Evolutionary conservation across 768 basidiomycete species (phyloP), one percentile per base, ranked within the genome.

Genomic region (Phylloporus sp.): DNA sequence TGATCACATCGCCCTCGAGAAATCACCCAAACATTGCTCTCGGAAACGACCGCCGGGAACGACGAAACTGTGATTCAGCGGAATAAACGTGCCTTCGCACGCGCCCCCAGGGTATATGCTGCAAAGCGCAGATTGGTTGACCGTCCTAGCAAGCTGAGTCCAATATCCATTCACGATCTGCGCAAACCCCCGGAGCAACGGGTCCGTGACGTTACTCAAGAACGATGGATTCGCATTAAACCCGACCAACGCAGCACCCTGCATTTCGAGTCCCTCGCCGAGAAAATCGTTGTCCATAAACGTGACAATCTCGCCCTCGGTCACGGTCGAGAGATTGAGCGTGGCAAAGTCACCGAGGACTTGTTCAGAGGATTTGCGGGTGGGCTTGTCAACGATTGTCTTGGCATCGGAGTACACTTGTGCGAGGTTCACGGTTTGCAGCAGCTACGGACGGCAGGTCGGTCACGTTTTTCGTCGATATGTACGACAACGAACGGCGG

Each of bases 361-460:
- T 42, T 73, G 70, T 55, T 81, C 79, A 1, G 83, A 60, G 0
- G 75, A 65, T 55, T 82, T 80, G 59, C 71, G 75, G 2, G 92
- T 95, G 3, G 92, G 92, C 74, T 93, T 72, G 73, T 95, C 93
- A 8, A 87, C 86, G 63, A 95, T 83, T 0, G 89, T 93, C 69
- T 96, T 95, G 37, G 83, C 81, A 65, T 96, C 93, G 0, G 75
- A 62, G 60, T 76, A 96, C 22, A 86, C 68, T 33, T 75, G 63
- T 0, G 91, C 90, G 50, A 95, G 56, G 62, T 91, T 85, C 50
- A 94, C 82, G 1, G 88, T 85, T 77, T 95, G 91, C 21, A 96
- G 71, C 9, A 91, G 59, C 88, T 90, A 15, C 9, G 7, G 28
- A 8, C 31, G 1, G 13, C 18, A 6, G 7, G 33, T 45, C 32